Evolutionary conservation across 108 stramenopile genomes (phyloP), one percentile per base, ranked within the genome.

Genomic region (Nitzschia inconspicua): DNA sequence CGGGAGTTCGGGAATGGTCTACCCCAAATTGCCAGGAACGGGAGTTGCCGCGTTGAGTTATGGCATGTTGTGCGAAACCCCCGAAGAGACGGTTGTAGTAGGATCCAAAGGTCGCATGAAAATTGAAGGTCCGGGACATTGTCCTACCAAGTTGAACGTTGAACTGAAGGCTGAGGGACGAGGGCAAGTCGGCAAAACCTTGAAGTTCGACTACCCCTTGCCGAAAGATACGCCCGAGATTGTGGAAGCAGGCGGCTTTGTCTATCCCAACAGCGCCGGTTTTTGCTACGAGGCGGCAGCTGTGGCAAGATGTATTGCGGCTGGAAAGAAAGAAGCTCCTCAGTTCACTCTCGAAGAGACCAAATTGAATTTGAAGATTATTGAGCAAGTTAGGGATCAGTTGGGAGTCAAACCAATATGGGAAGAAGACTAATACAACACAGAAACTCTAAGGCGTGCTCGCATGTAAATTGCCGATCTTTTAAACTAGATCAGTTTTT

Each of bases 251-350:
- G 91, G 91, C 30, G 91, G 86, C 2, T 94, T 67, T 58, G 62
- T 80, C 47, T 94, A 88, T 58, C 92, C 92, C 3, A 94, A 94
- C 69, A 74, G 71, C 19, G 68, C 76, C 9, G 92, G 92, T 1
- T 87, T 94, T 20, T 57, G 47, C 18, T 94, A 89, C 53, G 92
- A 94, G 54, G 92, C 92, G 3, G 87, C 78, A 10, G 92, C 89
- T 14, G 84, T 90, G 4, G 83, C 83, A 16, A 61, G 87, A 52
- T 90, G 87, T 58, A 79, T 93, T 49, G 82, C 75, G 8, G 75
- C 70, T 0, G 92, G 92, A 3, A 80, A 83, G 37, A 63, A 39
- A 4, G 88, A 85, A 50, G 67, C 71, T 14, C 84, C 82, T n/a
- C 84, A 89, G 58, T 86, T 67, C 57, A 79, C 88, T 10, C 51